phyloP scores from a whole-genome alignment of 2,329 filamentous ascomycete genomes.

The Neobulgaria alba region DNA sequence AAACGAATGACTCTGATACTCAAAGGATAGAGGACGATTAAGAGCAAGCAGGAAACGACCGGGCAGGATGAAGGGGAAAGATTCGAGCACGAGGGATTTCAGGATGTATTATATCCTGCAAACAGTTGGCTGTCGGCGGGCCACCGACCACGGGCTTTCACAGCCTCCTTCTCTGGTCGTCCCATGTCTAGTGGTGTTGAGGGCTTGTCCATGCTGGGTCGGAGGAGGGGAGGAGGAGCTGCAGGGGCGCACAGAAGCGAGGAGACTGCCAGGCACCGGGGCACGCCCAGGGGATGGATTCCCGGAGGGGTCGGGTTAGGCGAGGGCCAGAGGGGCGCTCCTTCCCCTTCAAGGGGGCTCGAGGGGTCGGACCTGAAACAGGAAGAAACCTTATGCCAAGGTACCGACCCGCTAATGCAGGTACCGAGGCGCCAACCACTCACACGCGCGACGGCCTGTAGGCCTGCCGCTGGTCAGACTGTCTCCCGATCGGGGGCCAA shows the following conservation, averaged over 20 bases:
- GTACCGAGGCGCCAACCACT: not conserved
- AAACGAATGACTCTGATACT: conserved; percentile 38
- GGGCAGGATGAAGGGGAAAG: conserved; percentile 19
- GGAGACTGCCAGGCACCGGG: not conserved
- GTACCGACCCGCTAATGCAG: not conserved
- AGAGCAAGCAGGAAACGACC: conserved; percentile 13
- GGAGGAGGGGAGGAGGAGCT: not conserved
- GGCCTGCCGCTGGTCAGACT: not conserved
- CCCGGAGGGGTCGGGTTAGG: not conserved
- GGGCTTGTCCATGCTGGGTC: too few species aligned
- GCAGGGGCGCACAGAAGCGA: not conserved
- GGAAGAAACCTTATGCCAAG: not conserved
- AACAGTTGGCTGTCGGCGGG: not conserved
- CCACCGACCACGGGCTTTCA: not conserved
- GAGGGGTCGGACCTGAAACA: not conserved
- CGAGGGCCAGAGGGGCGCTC: not conserved
- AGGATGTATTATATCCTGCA: conserved; percentile 8
- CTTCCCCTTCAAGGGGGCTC: not conserved
- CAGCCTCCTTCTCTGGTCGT: not conserved
- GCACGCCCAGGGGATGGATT: not conserved
- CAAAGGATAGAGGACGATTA: conserved; percentile 8
- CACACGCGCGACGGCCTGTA: not conserved
- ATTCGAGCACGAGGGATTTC: conserved; percentile 21
- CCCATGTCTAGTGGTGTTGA: too few species aligned
- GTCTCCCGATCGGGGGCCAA: not conserved